Conservation (phyloP, 2,329 filamentous ascomycete genomes). For the Thielaviopsis euricoi region DNA sequence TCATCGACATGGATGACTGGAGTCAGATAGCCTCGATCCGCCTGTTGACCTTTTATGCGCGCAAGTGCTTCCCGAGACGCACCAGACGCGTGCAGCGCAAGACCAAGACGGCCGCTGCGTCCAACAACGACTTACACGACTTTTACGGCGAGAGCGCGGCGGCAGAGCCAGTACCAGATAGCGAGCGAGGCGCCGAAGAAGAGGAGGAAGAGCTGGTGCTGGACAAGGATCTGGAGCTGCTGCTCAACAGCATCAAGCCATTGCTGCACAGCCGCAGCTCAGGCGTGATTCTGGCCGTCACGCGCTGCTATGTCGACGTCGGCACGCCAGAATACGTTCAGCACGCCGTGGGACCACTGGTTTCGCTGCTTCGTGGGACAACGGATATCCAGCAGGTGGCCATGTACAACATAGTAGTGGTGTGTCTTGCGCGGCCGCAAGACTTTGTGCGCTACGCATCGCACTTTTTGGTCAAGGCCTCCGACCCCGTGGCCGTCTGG, state of each 20-base stretch:
- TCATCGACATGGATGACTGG: conserved; percentile 99
- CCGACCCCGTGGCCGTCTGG: conserved; percentile 70
- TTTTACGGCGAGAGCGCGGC: conserved; percentile 56
- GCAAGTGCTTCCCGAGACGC: conserved; percentile 69
- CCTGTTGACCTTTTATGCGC: conserved; percentile 69
- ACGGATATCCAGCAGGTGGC: conserved; percentile 81
- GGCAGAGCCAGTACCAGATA: conserved; percentile 19
- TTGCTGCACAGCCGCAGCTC: conserved; percentile 85
- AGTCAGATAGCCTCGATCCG: conserved; percentile 71
- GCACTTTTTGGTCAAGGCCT: conserved; percentile 74
- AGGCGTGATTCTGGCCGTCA: conserved; percentile 77
- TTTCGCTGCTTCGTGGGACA: conserved; percentile 69
- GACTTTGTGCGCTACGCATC: conserved; percentile 79
- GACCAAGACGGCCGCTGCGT: conserved; percentile 20
- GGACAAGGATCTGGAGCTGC: conserved; percentile 67
- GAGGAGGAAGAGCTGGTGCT: conserved; percentile 46
- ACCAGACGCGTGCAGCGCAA: conserved; percentile 32
- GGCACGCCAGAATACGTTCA: conserved; percentile 64
- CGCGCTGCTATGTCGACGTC: conserved; percentile 69
- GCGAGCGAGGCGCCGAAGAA: conserved; percentile 27
- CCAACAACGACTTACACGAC: conserved; percentile 37
- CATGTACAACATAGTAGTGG: conserved; percentile 87
- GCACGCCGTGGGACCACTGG: conserved; percentile 62
- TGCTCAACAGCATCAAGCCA: conserved; percentile 66
- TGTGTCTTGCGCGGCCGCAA: conserved; percentile 58